Conservation (phyloP, 2,329 filamentous ascomycete species). For the Calcarisporium arbuscula region DNA sequence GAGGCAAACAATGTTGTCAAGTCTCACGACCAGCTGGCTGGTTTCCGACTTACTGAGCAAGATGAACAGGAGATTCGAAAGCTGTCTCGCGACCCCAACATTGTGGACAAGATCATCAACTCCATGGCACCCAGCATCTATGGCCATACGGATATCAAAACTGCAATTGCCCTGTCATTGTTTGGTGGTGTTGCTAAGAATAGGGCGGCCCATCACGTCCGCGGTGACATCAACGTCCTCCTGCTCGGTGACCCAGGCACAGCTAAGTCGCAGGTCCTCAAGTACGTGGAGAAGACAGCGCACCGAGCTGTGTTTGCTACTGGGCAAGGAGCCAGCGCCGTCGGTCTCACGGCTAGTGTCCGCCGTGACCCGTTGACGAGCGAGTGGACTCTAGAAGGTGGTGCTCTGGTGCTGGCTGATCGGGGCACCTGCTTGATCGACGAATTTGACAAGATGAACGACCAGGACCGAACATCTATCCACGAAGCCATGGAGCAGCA, state of each 20-base stretch:
- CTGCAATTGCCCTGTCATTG: slow-evolving; percentile 84
- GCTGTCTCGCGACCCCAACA: slow-evolving; percentile 81
- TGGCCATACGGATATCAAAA: slow-evolving; percentile 95
- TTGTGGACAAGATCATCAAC: slow-evolving; percentile 85
- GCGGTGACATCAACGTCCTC: slow-evolving; percentile 96
- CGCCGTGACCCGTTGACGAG: slow-evolving; percentile 90
- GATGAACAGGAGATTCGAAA: slow-evolving; percentile 88
- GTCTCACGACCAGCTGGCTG: slow-evolving; percentile 92
- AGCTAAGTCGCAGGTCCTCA: slow-evolving; percentile 94
- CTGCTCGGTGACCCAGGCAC: slow-evolving; percentile 96
- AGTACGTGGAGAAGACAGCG: slow-evolving; percentile 96
- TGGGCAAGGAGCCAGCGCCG: slow-evolving; percentile 91
- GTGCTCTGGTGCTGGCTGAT: slow-evolving; percentile 90
- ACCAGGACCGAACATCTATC: slow-evolving; percentile 95
- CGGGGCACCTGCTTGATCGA: slow-evolving; percentile 94
- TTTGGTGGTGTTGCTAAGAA: slow-evolving; percentile 93
- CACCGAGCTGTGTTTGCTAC: slow-evolving; percentile 96
- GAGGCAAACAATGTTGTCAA: slow-evolving; percentile 98
- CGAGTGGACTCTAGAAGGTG: slow-evolving; percentile 96
- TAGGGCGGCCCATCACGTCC: slow-evolving; percentile 79
- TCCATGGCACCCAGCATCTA: slow-evolving; percentile 98
- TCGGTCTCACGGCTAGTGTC: slow-evolving; percentile 95
- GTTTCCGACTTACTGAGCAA: slow-evolving; percentile 90
- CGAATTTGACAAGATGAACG: slow-evolving; percentile 99
- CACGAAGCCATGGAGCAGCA: slow-evolving; percentile 99